These are phyloP conservation scores for Bocquillonia castaneifolia DNA, from an alignment of 441 rosid genomes.

Conservation along the genomic window DNA sequence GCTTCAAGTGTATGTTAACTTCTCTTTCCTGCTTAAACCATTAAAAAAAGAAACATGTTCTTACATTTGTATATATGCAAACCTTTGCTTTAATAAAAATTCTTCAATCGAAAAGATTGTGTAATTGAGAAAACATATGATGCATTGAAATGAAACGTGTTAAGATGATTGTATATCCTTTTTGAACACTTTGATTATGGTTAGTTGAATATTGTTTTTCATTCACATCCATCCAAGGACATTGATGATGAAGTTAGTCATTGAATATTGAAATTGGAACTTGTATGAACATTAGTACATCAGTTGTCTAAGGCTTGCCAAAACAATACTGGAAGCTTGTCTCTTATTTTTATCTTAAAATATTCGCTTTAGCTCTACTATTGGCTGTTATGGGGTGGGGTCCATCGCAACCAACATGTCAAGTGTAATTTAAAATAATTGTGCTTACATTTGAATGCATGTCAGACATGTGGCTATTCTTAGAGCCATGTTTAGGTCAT, in stretches of 20 bases:
- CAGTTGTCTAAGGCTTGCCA: too few species aligned
- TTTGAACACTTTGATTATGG: too few species aligned
- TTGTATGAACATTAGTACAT: too few species aligned
- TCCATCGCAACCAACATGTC: too few species aligned
- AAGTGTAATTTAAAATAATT: neutral
- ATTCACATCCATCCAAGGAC: neutral
- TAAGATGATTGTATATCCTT: too few species aligned
- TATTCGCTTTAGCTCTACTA: neutral
- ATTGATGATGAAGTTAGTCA: too few species aligned
- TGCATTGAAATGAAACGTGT: neutral
- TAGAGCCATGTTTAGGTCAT: neutral
- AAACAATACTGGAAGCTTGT: too few species aligned
- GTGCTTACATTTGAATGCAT: conserved; percentile 4
- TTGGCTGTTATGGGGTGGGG: neutral
- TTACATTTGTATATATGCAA: conserved; percentile 2
- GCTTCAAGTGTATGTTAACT: conserved; percentile 23
- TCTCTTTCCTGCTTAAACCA: conserved; percentile 35
- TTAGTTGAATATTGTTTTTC: neutral
- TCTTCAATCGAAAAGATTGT: neutral
- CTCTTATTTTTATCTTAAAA: too few species aligned
- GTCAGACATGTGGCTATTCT: neutral
- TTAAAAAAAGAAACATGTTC: conserved; percentile 5
- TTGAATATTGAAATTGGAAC: too few species aligned
- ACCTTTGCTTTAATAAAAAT: neutral
- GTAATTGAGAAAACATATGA: neutral